These are phyloP conservation scores for Fusarium sp. DNA, from an alignment of 2,329 filamentous ascomycete species.

Conservation along the genomic window DNA sequence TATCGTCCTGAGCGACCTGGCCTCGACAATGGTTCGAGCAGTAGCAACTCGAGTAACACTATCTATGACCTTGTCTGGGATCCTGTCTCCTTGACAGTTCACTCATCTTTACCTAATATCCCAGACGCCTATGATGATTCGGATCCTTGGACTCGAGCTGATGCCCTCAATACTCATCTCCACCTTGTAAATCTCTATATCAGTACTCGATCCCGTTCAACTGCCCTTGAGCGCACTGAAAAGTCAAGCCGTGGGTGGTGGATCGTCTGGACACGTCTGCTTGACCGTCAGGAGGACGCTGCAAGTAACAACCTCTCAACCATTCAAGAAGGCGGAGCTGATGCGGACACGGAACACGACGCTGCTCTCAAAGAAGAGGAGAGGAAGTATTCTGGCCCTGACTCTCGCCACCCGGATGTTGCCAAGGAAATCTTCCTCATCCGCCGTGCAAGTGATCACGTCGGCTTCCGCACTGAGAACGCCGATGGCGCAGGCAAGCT, in stretches of 20 bases:
- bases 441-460: constrained; percentile 68
- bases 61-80: constrained; percentile 75
- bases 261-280: constrained; percentile 73
- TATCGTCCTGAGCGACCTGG: constrained; percentile 64
- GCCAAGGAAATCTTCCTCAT: constrained; percentile 72
- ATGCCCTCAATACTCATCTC: constrained; percentile 73
- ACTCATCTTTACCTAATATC: constrained; percentile 75
- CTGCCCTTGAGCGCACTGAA: constrained; percentile 69
- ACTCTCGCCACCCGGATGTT: constrained; percentile 36
- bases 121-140: constrained; percentile 57
- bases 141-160: constrained; percentile 66
- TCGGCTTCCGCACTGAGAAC: constrained; percentile 53
- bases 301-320: constrained; percentile 40
- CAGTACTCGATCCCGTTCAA: constrained; percentile 55
- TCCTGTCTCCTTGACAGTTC: constrained; percentile 64
- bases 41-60: constrained; percentile 40
- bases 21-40: constrained; percentile 43
- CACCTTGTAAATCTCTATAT: constrained; percentile 69
- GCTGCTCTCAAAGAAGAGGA: constrained; percentile 22
- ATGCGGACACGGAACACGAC: constrained; percentile 6
- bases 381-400: constrained; percentile 18
- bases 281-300: constrained; percentile 50
- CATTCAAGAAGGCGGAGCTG: constrained; percentile 43
- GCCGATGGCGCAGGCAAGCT: constrained; percentile 68
- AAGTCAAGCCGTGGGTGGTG: constrained; percentile 77